Conservation (phyloP, 352 stramenopile genomes). For the Thraustochytrium striatum region DNA sequence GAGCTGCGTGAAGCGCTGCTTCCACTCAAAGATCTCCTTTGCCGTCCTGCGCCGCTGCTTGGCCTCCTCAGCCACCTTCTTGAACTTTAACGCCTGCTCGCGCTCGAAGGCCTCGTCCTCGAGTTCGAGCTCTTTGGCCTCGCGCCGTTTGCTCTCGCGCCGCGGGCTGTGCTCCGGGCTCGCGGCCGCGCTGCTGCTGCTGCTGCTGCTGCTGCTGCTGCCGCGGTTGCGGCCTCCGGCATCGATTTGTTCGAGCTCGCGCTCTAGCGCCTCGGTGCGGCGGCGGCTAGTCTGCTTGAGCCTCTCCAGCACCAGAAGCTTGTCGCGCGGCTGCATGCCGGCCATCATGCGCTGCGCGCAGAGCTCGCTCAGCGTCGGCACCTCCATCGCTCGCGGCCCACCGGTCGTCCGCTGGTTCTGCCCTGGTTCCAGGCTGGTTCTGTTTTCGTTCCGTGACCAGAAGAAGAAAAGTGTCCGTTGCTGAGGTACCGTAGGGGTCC, state of each 20-base stretch:
- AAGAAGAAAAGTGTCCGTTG: too few relatives aligned
- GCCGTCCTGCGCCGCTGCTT: conserved; percentile 14
- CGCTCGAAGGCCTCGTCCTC: neutral
- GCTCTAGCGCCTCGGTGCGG: conserved; percentile 13
- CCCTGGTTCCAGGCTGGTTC: too few relatives aligned
- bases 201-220: neutral
- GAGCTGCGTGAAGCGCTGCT: conserved; percentile 26
- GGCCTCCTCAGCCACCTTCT: conserved; percentile 11
- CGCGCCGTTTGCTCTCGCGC: neutral
- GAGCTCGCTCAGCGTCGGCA: conserved; percentile 33
- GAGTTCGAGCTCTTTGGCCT: neutral
- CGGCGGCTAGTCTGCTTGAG: conserved; percentile 22
- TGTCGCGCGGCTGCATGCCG: conserved; percentile 6
- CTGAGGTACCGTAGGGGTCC: too few relatives aligned
- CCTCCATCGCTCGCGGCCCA: too few relatives aligned
- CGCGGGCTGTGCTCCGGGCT: neutral
- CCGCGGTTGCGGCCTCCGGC: neutral
- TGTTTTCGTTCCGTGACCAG: too few relatives aligned
- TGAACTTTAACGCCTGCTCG: conserved; percentile 40
- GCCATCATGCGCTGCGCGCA: conserved; percentile 16
- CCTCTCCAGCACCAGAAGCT: conserved; percentile 34
- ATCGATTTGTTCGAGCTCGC: conserved; percentile 5
- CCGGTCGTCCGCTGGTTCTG: too few relatives aligned
- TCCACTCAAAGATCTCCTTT: conserved; percentile 41
- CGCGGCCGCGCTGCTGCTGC: neutral